Base-by-base conservation (phyloP, 23 red algal species). In the Gracilaria gracilis region DNA sequence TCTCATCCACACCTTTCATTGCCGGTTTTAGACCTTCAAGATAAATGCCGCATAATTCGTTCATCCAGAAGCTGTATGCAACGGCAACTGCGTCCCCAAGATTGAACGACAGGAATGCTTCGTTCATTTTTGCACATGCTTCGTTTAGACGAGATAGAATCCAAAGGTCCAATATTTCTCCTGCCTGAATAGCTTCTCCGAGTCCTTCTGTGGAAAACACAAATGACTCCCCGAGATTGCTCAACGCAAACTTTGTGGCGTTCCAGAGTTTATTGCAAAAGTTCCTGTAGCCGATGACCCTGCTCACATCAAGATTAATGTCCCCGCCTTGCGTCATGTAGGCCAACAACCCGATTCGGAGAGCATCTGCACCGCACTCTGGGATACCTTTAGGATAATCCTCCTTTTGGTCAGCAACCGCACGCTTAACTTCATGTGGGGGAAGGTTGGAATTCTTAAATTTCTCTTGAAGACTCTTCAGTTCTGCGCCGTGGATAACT, bases 221-320 rank as follows among this genome's bases (percentile, higher is more conserved):
- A 70, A 95, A 95, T 36, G 82, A 92, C 35, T 65, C 71, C 5
- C 85, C 90, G 35, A 99, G 65, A 48, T 96, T 89, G 66, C 77
- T 69, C 8, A 99, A 77, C 19, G 97, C 97, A 92, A 99, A 99
- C 51, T 90, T 87, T 6, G 88, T 93, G 0, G 97, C 97, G 81
- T 99, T 99, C 97, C 97, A 99, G 51, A 99, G 82, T 79, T 99
- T 99, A 82, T 99, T 99, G 80, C 97, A 96, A 64, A 99, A 99
- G 40, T 96, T 88, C 20, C 97, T 88, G 73, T 99, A 96, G 25
- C 88, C 94, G 39, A 95, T 93, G 16, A 99, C 97, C 31, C 94
- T 82, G 33, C 69, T 81, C 13, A 99, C 97, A 48, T 99, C 97
- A 15, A 99, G 80, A 91, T 99, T 99, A 53, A 99, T 95, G 54